Percentiles rank a stretch among this genome's conserved stretches.
Conservation (phyloP, 441 rosid genomes). For the Metrosideros polymorpha region DNA sequence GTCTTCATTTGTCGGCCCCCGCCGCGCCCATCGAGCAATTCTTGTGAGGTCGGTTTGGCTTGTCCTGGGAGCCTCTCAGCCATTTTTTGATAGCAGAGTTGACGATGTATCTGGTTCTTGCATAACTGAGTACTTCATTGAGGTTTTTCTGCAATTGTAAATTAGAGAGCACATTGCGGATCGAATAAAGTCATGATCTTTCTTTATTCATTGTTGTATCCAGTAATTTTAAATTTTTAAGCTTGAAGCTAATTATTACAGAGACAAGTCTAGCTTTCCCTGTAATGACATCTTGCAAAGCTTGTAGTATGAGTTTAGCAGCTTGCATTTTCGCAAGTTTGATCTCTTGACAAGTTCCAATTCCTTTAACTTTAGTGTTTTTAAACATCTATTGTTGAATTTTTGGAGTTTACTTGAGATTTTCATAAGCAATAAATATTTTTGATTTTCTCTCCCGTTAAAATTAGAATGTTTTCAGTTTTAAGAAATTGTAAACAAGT, state of each 20-base stretch:
- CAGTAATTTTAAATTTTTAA: not conserved
- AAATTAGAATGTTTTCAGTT: not conserved
- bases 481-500: not conserved
- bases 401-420: not conserved
- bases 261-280: not conserved
- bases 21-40: not conserved
- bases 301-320: not conserved
- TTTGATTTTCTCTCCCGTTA: not conserved
- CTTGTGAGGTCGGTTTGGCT: not conserved
- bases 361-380: not conserved
- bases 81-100: not conserved
- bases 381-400: not conserved
- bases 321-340: not conserved
- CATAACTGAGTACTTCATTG: not conserved
- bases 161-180: not conserved
- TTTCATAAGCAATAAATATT: not conserved
- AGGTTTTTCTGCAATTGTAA: not conserved
- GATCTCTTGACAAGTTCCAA: not conserved
- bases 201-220: not conserved
- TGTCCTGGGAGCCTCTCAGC: not conserved
- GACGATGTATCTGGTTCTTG: not conserved
- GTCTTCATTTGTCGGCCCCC: not conserved
- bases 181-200: not conserved
- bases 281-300: not conserved
- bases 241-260: not conserved